A percentile compares a stretch with the other conserved stretches of the same genome.
Conservation (phyloP, 2,329 filamentous ascomycete species). For the Hymenoscyphus fraxineus region DNA sequence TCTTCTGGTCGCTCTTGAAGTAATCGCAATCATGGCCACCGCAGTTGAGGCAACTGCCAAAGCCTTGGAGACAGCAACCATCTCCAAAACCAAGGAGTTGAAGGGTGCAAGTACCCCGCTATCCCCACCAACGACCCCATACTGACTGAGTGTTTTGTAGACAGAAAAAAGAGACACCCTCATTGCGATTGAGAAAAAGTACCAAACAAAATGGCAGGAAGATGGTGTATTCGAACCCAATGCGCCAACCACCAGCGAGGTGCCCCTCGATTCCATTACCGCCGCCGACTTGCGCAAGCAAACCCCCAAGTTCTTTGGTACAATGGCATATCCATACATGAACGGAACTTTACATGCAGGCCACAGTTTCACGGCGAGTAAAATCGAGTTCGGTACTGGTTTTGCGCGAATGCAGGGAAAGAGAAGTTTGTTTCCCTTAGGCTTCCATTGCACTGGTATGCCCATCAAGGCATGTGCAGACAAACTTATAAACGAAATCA, state of each 20-base stretch:
- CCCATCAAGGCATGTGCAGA: constrained; percentile 97
- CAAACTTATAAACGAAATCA: constrained; percentile 86
- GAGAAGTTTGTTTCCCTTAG: constrained; percentile 80
- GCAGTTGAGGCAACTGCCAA: constrained; percentile 34
- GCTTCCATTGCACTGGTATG: constrained; percentile 96
- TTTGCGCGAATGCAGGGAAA: constrained; percentile 90
- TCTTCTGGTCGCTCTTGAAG: not conserved
- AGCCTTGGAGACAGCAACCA: constrained; percentile 48
- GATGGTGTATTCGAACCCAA: constrained; percentile 77
- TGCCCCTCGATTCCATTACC: constrained; percentile 70
- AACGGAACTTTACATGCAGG: constrained; percentile 87
- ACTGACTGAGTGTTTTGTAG: constrained; percentile 39
- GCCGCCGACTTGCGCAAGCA: constrained; percentile 73
- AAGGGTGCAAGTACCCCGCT: constrained; percentile 47
- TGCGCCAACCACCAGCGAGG: constrained; percentile 74
- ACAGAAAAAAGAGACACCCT: constrained; percentile 85
- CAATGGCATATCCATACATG: constrained; percentile 76
- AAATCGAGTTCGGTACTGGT: constrained; percentile 87
- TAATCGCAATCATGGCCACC: constrained; percentile 42
- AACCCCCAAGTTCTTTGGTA: constrained; percentile 87
- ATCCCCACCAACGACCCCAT: constrained; percentile 21
- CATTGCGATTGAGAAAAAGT: constrained; percentile 83
- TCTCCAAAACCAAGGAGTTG: constrained; percentile 59
- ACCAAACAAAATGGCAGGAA: constrained; percentile 80
- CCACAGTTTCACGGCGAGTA: constrained; percentile 86